A percentile compares a stretch with the other conserved stretches of the same genome.
Conservation (phyloP, 1,284 basidiomycete species). For the Leccinum angustisporum region DNA sequence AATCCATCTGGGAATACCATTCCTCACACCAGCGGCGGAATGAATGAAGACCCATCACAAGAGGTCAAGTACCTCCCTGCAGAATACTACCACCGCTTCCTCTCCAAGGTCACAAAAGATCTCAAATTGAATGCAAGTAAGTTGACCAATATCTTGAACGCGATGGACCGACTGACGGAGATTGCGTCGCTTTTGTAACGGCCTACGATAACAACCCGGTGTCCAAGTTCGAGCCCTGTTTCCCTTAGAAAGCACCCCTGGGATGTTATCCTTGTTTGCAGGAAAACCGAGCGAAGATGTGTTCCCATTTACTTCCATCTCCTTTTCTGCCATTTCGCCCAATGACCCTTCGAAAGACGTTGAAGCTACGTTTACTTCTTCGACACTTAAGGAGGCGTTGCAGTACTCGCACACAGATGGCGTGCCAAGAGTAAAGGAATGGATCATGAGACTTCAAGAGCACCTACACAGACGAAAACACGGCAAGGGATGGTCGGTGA, state of each 20-base stretch:
- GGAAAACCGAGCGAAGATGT: slow-evolving; percentile 7
- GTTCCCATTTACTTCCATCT: slow-evolving; percentile 7
- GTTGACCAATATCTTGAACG: background rate
- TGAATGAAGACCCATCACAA: background rate
- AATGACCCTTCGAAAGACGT: slow-evolving; percentile 5
- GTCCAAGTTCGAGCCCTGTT: background rate
- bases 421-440: slow-evolving; percentile 1
- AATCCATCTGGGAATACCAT: background rate
- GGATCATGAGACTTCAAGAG: slow-evolving; percentile 4
- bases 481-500: slow-evolving; percentile 2
- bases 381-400: slow-evolving; percentile 1
- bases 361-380: background rate
- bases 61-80: background rate
- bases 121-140: slow-evolving; percentile 1
- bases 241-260: slow-evolving; percentile 5
- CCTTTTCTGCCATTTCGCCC: slow-evolving; percentile 6
- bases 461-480: slow-evolving; percentile 1
- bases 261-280: slow-evolving; percentile 2
- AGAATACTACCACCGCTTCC: slow-evolving; percentile 4
- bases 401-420: background rate
- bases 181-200: background rate
- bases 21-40: background rate
- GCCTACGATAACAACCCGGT: background rate
- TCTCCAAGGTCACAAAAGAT: background rate
- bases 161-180: background rate